phyloP scores from a whole-genome alignment of 768 basidiomycete species.

The Cystofilobasidium macerans region DNA sequence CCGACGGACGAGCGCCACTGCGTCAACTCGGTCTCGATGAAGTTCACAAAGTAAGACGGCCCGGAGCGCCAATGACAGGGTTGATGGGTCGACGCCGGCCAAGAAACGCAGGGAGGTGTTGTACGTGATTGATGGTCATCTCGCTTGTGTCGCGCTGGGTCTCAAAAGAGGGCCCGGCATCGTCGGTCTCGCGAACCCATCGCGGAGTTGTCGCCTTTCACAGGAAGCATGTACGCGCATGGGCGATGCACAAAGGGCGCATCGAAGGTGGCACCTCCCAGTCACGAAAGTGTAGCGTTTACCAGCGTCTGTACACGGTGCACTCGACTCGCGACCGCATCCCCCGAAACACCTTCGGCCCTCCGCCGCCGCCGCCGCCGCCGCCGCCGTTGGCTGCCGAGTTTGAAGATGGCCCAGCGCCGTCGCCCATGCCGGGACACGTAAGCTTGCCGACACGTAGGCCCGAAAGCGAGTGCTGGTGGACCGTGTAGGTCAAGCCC shows the following conservation, averaged over 20 bases:
- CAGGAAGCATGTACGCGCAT: no score
- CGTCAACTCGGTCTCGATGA: slow-evolving; percentile 75
- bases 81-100: no score
- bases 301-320: background rate
- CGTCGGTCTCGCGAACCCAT: no score
- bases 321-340: slow-evolving; percentile 20
- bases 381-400: background rate
- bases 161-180: no score
- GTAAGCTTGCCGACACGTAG: slow-evolving; percentile 21
- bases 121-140: no score
- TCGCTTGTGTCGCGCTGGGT: no score
- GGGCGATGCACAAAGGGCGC: no score
- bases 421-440: slow-evolving; percentile 7
- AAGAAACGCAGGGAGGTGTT: no score
- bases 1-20: slow-evolving; percentile 53
- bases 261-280: no score
- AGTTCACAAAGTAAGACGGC: slow-evolving; percentile 58
- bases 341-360: slow-evolving; percentile 22
- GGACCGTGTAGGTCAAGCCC: slow-evolving; percentile 14
- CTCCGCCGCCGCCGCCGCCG: background rate
- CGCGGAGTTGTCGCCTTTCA: no score
- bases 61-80: no score
- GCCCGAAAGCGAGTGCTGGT: slow-evolving; percentile 24
- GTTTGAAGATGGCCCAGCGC: background rate
- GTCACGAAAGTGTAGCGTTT: no score